Base-by-base conservation (phyloP, 805 yeast species). In the Suhomyces vadensis region DNA sequence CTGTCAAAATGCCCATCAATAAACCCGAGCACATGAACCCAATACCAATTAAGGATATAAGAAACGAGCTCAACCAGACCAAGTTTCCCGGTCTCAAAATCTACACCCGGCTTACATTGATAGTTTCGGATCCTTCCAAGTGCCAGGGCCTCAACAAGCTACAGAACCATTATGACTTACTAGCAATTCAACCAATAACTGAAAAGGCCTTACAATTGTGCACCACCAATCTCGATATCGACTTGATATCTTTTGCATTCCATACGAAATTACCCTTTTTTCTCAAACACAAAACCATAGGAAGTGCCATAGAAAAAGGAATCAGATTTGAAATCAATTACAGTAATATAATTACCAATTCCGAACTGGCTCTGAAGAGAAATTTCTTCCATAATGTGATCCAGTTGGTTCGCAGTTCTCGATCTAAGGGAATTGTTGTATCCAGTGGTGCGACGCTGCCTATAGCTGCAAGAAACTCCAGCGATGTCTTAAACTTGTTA, bases 301-400 rank as follows among this genome's bases (percentile, higher is more conserved):
- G 96, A 35, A 81, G 89, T 33, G 97, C 95, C 1, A 73, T 87
- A 3, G 84, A 83, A 14, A 78, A 89, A 40, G 98, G 98, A 2
- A 77, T 89, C 20, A 81, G 81, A 52, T 78, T 94, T 50, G 99
- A 94, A 60, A 75, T 94, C 6, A 75, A 80, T 37, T 92, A 92
- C 64, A 61, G 77, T 6, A 70, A 79, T 24, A 71, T 82, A 35
- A 63, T 85, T 27, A 26, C 9, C 19, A 19, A 17, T 14, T 35
- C 31, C 22, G 27, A 26, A 31, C 42, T 55, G 29, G 33, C 33
- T 6, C 11, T 20, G 9, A 73, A 92, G 49, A 74, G 83, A 31
- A 79, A 79, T 42, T 81, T 86, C 49, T 81, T 91, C 31, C 74
- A 82, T 25, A 91, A 89, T 59, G 78, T 83, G 1, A 74, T 86